Percentiles rank a stretch among this genome's conserved stretches.
phyloP scores from a whole-genome alignment of 2,329 filamentous ascomycete species.

The Trichoderma lentiforme region DNA sequence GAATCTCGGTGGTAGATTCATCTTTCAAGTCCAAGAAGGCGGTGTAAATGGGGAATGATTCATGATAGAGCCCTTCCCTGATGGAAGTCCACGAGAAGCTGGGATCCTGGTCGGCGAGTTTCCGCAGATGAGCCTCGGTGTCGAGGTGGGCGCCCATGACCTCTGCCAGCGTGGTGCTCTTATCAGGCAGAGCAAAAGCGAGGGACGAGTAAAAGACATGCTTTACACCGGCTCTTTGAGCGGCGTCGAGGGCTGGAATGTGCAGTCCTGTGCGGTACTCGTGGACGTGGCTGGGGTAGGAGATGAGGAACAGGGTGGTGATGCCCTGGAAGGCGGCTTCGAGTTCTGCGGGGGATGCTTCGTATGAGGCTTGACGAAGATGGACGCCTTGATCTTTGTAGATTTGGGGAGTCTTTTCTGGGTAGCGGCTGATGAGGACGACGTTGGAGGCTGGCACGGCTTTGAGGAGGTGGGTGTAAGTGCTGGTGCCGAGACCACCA shows the following conservation, averaged over 20 bases:
- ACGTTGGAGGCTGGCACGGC: not conserved
- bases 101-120: not conserved
- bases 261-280: not conserved
- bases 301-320: not conserved
- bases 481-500: constrained; percentile 10
- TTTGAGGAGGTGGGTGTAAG: constrained; percentile 12
- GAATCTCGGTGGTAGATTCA: not conserved
- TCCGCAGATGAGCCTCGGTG: not conserved
- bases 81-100: not conserved
- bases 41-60: constrained; percentile 8
- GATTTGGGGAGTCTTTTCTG: not conserved
- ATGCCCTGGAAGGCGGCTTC: constrained; percentile 6
- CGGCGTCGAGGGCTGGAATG: not conserved
- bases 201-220: constrained; percentile 11
- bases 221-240: constrained; percentile 7
- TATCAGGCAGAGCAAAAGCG: constrained; percentile 5
- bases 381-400: not conserved
- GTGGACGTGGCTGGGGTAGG: constrained; percentile 3
- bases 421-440: constrained; percentile 7
- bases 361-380: not conserved
- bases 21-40: constrained; percentile 4
- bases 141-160: constrained; percentile 10
- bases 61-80: constrained; percentile 1
- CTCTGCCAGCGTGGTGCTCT: not conserved
- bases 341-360: not conserved